Evolutionary conservation across 1,284 basidiomycete genomes (phyloP), one percentile per base, ranked within the genome.

Genomic region (Boletus calvinii): DNA sequence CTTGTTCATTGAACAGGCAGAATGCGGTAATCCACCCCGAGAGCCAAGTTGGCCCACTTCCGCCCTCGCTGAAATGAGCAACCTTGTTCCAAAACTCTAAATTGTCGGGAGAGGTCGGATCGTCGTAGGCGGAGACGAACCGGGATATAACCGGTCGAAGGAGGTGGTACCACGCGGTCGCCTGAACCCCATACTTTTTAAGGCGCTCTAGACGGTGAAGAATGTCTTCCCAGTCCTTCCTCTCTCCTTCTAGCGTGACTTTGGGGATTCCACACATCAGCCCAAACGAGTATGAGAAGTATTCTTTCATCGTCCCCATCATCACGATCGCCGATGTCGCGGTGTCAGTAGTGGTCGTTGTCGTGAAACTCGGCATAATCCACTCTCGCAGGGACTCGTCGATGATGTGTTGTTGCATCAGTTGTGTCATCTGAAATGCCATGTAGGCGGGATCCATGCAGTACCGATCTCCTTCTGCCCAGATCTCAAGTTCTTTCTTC

Each of bases 281-380:
- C 65, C 1, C 0, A 30, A 49, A 30, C 6, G 0, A 3, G 9
- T 17, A 74, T 6, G 50, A 39, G 56, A 77, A 77, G 53, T 74
- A 77, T 55, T 59, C 38, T 15, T 74, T 72, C 54, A 76, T 55
- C 3, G 69, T 72, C 2, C 71, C 59, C 74, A 77, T 75, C 72
- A 75, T 69, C n/a, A 73, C 52, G 17, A 49, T 26, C 3, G 47
- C 45, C n/a, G 42, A 48, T 3, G 46, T 49, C 4, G 31, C 10
- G 1, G 4, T 35, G 17, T 49, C 46, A 12, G 18, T 29, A 13
- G 24, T 6, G 74, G 37, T 32, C 7, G 48, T 39, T 0, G 49
- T 52, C 7, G 49, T 20, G 31, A 50, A 50, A 37, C 7, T 17
- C 2, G 46, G 48, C 18, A 37, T 22, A 10, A 50, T 36, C 47